Evolutionary conservation across 768 basidiomycete species (phyloP).

Genomic region (Mycena amicta): DNA sequence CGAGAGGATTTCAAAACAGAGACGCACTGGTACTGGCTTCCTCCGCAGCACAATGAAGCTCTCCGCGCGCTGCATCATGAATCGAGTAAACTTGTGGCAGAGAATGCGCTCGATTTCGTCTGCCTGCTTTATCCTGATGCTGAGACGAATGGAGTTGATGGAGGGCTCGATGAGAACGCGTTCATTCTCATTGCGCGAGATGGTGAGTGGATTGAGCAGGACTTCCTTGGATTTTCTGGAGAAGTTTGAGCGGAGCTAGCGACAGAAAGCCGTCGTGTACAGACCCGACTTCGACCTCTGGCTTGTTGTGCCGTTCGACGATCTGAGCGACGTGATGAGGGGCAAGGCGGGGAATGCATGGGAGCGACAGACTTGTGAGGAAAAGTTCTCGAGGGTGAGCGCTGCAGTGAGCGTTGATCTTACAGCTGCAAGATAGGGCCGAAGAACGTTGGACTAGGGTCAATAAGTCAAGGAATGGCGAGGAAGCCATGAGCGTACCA

Average conservation of each 20-base stretch:
- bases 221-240: constrained; percentile 89
- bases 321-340: constrained; percentile 53
- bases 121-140: constrained; percentile 98
- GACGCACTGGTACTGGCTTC: constrained; percentile 83
- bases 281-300: constrained; percentile 89
- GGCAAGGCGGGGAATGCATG: constrained; percentile 12
- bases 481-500: constrained; percentile 47
- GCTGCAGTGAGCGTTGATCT: constrained; percentile 97
- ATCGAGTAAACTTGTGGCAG: constrained; percentile 97
- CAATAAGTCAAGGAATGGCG: constrained; percentile 5
- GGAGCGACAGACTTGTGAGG: constrained; percentile 76
- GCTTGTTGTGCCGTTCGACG: constrained; percentile 96
- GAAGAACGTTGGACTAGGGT: constrained; percentile 85
- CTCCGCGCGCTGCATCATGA: constrained; percentile 99
- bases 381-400: constrained; percentile 95
- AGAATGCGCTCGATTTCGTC: constrained; percentile 98
- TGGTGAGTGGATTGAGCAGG: constrained; percentile 88
- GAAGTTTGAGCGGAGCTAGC: constrained; percentile 8
- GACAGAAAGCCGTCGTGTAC: constrained; percentile 20
- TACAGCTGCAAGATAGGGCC: constrained; percentile 95
- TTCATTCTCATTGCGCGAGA: constrained; percentile 97
- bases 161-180: constrained; percentile 96
- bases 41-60: constrained; percentile 94
- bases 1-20: neutral
- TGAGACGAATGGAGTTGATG: constrained; percentile 94